Evolutionary conservation across 2,329 filamentous ascomycete species (phyloP), one percentile per base, ranked within the genome.

Genomic region (Aureobasidium mangrovei): DNA sequence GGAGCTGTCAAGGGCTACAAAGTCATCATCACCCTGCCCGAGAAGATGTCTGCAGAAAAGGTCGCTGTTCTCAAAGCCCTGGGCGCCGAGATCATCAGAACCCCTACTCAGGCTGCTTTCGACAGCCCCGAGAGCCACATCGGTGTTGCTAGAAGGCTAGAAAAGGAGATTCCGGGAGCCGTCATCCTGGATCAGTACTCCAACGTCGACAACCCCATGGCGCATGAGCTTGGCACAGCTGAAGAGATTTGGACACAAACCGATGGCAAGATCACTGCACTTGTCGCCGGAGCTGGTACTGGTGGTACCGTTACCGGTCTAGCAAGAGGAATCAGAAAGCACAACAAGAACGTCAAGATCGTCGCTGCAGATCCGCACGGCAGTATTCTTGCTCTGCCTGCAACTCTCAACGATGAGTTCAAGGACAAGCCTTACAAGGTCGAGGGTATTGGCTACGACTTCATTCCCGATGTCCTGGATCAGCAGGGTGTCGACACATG

Each of bases 11-110:
- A 96, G 76, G 91, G 91, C 61, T 98, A 97, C 79, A 91, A 91
- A 73, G 94, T 91, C 39, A 97, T 98, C 73, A 98, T 98, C 70
- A 98, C 93, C 8, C 82, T 98, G 43, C 93, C 93, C 49, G 93
- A 98, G 75, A 98, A 98, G 78, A 98, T 98, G 93, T 96, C 90
- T 1, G 87, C 90, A 45, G 93, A 98, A 73, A 98, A 98, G 73
- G 93, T 98, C 38, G 86, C 91, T 2, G 93, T 98, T 29, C 79
- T 98, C 58, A 87, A 90, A 63, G 91, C 93, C 31, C 80, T 98
- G 51, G 91, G 91, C 60, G 93, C 93, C 40, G 96, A 94, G 67
- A 97, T 98, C 72, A 96, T 98, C 69, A 85, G 93, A 53, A 98
- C 93, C 3, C 93, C 93, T 27, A 98, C 91, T 33, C 89, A 95